These are phyloP conservation scores for Fusarium sp. DNA, from an alignment of 2,329 filamentous ascomycete genomes.

Conservation along the genomic window DNA sequence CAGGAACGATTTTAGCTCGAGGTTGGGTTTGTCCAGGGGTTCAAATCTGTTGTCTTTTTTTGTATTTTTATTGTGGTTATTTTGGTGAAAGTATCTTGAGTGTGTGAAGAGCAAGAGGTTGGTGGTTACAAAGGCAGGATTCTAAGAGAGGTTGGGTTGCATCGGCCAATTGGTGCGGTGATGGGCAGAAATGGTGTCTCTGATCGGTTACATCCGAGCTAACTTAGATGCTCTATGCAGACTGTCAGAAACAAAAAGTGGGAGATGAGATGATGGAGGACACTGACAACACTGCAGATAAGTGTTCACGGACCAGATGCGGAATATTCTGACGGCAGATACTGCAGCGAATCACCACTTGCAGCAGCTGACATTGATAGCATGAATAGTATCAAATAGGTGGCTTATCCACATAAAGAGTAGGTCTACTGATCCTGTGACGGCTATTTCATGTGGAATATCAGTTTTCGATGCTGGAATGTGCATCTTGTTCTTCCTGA, in stretches of 20 bases:
- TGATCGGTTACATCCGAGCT: conserved; percentile 46
- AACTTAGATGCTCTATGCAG: conserved; percentile 16
- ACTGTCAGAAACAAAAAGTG: conserved; percentile 20
- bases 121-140: conserved; percentile 23
- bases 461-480: background rate
- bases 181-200: conserved; percentile 25
- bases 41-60: background rate
- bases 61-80: too few relatives aligned
- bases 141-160: conserved; percentile 21
- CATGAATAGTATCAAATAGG: background rate
- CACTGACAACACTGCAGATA: background rate
- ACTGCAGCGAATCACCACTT: conserved; percentile 4
- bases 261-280: conserved; percentile 16
- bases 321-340: conserved; percentile 3
- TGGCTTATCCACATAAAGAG: background rate
- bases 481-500: background rate
- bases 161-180: background rate
- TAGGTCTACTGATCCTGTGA: background rate
- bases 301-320: conserved; percentile 22
- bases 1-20: conserved; percentile 40
- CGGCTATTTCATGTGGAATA: background rate
- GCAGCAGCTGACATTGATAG: background rate
- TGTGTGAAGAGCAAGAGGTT: conserved; percentile 24
- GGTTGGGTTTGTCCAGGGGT: conserved; percentile 33
- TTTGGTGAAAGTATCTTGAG: background rate